Evolutionary conservation across 139 green algal genomes (phyloP).

Genomic region (Microglena sp.): DNA sequence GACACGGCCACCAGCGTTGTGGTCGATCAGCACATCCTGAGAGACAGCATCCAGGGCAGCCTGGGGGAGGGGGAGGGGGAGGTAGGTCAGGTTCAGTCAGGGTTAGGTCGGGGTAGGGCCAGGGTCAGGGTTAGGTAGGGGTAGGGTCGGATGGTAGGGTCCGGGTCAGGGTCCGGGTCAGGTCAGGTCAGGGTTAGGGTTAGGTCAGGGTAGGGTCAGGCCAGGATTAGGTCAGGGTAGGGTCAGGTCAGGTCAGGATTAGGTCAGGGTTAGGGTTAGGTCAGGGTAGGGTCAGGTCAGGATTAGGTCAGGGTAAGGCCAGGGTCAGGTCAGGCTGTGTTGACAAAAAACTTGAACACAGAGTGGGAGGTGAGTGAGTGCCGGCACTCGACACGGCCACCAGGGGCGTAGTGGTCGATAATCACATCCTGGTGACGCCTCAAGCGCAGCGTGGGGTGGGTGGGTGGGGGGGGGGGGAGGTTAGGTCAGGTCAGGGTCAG

Average conservation of each 20-base stretch:
- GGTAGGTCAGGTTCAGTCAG: no score
- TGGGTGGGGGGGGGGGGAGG: no score
- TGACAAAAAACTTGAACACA: constrained; percentile 89
- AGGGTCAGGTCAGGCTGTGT: constrained; percentile 1
- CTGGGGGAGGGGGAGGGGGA: background rate
- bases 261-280: background rate
- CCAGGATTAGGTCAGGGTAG: no score
- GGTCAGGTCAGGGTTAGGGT: no score
- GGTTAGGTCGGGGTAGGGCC: no score
- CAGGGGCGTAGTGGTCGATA: constrained; percentile 60
- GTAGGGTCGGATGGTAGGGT: no score
- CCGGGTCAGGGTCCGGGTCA: no score
- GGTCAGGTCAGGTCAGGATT: no score
- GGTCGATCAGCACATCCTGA: constrained; percentile 62
- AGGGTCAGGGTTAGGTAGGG: no score
- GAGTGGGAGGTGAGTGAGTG: constrained; percentile 76
- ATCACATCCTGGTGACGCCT: constrained; percentile 73
- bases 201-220: no score
- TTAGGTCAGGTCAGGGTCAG: no score
- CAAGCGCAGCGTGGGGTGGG: no score
- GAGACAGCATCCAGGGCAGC: constrained; percentile 42
- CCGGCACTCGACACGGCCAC: constrained; percentile 86
- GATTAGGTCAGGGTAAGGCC: background rate
- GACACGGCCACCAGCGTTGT: constrained; percentile 76
- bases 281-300: background rate